Evolutionary conservation across 345 rosid species (phyloP), one percentile per base, ranked within the genome.

Genomic region (Citrus hindsii): DNA sequence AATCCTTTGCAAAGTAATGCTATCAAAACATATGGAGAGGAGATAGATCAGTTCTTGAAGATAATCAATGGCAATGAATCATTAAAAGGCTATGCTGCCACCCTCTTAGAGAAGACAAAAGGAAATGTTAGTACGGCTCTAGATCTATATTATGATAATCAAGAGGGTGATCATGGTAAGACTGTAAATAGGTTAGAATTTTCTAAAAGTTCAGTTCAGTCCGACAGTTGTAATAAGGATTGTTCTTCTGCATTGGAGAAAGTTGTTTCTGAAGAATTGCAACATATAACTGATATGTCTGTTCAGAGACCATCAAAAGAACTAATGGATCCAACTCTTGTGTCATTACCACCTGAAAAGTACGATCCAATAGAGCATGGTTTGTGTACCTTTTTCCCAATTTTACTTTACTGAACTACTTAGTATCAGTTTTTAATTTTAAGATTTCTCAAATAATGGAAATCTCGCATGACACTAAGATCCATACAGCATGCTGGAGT

Each of bases 401-500:
- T 71, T 67, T 35, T 82, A 59, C 62, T 42, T 79, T 66, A 32
- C 18, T 24, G 63, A 51, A 66, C 24, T 76, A 53, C 65, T 67
- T 32, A n/a, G 28, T 35, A 59, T 68, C 2, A 28, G 67, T 66
- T 24, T 76, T 38, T 38, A 48, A 40, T 72, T 76, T 22, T 60
- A 28, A 68, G 46, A 37, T 55, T 60, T 55, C 37, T 33, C 58
- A 65, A 32, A 18, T 63, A 18, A 32, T 76, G 55, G 22, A 53
- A 84, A 66, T 63, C 25, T 55, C 22, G 40, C 37, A 58, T 80
- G 78, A 56, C 67, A 12, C 73, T 82, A 75, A 56, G 76, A 33
- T 78, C 61, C 76, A 48, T 80, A 84, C 88, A 94, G 98, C 97
- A 65, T 94, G 95, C 85, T 94, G 98, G 98, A 90, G 69, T 73